Conservation (phyloP, 176 grass and related monocot genomes). For the Tuctoria greenei region DNA sequence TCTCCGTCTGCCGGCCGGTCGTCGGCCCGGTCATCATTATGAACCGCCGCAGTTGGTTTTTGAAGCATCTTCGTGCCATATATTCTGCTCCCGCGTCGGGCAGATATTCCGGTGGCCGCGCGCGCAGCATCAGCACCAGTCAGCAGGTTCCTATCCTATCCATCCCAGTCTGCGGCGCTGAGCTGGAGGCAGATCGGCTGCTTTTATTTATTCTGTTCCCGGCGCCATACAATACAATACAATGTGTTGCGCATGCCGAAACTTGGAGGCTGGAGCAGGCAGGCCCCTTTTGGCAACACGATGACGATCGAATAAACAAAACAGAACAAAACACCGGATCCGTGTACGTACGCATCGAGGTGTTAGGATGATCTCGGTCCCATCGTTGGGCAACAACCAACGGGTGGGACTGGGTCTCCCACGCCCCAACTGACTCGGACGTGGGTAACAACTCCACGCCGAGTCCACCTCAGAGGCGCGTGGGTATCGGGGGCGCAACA, state of each 20-base stretch:
- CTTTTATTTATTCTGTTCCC: neutral
- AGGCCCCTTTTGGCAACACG: neutral
- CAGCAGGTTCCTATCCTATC: neutral
- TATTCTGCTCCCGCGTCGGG: neutral
- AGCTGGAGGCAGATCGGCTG: neutral
- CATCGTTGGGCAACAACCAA: no score
- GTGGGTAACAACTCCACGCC: no score
- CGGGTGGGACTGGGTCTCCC: no score
- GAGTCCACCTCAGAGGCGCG: no score
- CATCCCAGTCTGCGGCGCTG: neutral
- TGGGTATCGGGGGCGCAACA: no score
- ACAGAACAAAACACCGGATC: neutral
- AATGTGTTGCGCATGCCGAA: conserved; percentile 37
- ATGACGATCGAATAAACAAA: conserved; percentile 15
- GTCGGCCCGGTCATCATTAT: neutral
- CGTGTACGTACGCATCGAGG: neutral
- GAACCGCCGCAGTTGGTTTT: neutral
- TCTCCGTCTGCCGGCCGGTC: neutral
- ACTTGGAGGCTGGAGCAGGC: neutral
- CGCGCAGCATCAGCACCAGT: neutral
- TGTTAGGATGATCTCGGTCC: no score
- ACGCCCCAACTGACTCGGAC: no score
- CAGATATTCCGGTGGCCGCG: neutral
- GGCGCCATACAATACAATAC: conserved; percentile 5
- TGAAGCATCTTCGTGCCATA: no score